phyloP scores from a whole-genome alignment of 177 flowering plant genomes.

The Vitis hybrid region DNA sequence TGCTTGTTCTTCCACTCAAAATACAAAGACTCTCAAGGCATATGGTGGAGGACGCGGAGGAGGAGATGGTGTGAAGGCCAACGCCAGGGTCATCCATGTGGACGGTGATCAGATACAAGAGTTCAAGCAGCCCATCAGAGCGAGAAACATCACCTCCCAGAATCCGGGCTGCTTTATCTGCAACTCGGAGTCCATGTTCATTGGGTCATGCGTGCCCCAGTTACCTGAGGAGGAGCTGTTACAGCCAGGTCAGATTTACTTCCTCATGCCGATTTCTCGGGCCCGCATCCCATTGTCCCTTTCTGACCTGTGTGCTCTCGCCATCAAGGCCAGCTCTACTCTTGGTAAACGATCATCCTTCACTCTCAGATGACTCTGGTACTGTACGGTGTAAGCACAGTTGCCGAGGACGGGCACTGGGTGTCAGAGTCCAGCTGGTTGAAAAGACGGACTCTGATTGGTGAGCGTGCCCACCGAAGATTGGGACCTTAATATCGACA shows the following conservation, averaged over 20 bases:
- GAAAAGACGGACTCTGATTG: neutral
- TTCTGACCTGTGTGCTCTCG: constrained; percentile 43
- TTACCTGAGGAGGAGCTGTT: constrained; percentile 37
- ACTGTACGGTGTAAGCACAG: no score
- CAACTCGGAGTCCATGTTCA: constrained; percentile 36
- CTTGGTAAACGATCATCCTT: neutral
- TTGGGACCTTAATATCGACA: no score
- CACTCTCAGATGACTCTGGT: no score
- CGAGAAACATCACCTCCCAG: constrained; percentile 18
- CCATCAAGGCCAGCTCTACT: constrained; percentile 42
- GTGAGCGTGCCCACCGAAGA: no score
- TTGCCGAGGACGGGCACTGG: no score
- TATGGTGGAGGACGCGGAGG: neutral
- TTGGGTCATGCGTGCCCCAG: constrained; percentile 26
- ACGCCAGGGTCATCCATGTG: constrained; percentile 26
- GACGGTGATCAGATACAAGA: constrained; percentile 40
- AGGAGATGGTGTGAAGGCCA: neutral
- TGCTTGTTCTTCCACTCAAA: constrained; percentile 7
- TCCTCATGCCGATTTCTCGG: constrained; percentile 34
- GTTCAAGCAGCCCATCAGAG: constrained; percentile 28
- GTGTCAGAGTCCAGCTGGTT: no score
- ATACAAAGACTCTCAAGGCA: neutral
- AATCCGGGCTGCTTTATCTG: constrained; percentile 42
- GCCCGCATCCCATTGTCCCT: constrained; percentile 27
- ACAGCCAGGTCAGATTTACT: constrained; percentile 44